Evolutionary conservation across 1,284 basidiomycete species (phyloP).

Genomic region (Nidula niveotomentosa): DNA sequence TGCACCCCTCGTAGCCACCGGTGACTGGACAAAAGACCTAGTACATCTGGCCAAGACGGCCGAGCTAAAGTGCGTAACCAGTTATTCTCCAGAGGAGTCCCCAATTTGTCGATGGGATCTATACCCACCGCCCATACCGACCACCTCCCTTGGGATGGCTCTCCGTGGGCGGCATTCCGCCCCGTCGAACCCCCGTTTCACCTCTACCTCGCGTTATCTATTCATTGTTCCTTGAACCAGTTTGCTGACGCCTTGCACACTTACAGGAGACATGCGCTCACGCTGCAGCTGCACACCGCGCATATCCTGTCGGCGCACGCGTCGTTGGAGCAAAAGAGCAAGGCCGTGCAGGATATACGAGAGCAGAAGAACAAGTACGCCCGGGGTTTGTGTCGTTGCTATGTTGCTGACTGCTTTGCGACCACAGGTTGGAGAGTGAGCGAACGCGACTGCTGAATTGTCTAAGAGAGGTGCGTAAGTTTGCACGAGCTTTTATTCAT

Average conservation of each 20-base stretch:
- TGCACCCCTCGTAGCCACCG: slow-evolving; percentile 62
- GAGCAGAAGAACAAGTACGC: slow-evolving; percentile 79
- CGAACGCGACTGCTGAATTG: slow-evolving; percentile 61
- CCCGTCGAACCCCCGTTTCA: no score
- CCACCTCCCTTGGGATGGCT: no score
- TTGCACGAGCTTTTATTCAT: background rate
- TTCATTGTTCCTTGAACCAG: no score
- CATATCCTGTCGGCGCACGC: slow-evolving; percentile 81
- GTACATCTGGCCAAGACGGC: slow-evolving; percentile 81
- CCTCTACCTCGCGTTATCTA: no score
- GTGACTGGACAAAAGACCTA: slow-evolving; percentile 82
- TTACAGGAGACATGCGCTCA: slow-evolving; percentile 74
- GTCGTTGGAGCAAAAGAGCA: slow-evolving; percentile 70
- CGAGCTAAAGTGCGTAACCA: slow-evolving; percentile 66
- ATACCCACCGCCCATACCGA: no score
- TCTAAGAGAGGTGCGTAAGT: slow-evolving; percentile 55
- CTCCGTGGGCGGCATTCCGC: no score
- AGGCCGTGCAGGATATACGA: slow-evolving; percentile 72
- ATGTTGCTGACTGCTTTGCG: background rate
- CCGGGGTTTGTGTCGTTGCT: background rate
- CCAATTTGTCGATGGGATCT: no score
- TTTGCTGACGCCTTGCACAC: background rate
- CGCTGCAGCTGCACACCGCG: slow-evolving; percentile 80
- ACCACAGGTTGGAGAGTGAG: slow-evolving; percentile 68
- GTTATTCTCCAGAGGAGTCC: no score